Conservation (phyloP, 176 grass and related monocot species). For the Stipa capillata region DNA sequence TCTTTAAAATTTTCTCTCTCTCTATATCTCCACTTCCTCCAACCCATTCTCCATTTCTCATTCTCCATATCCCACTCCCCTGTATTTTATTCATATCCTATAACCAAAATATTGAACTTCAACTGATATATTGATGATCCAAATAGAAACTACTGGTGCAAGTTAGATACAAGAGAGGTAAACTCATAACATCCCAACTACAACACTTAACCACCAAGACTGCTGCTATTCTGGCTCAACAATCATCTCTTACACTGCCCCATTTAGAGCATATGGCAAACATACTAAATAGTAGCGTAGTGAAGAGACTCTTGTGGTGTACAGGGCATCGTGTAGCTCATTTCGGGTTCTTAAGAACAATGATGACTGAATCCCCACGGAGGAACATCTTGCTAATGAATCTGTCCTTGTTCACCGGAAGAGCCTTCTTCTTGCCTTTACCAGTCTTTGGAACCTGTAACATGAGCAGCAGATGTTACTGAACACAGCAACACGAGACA, state of each 20-base stretch:
- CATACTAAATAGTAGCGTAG: background rate
- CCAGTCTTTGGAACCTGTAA: slow-evolving; percentile 67
- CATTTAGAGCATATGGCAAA: background rate
- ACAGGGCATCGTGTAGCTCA: slow-evolving; percentile 10
- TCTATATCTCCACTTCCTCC: no score
- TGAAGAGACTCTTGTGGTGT: background rate
- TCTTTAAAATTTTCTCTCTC: no score
- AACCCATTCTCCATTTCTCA: no score
- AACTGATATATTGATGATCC: background rate
- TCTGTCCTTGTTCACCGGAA: slow-evolving; percentile 82
- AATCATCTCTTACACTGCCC: background rate
- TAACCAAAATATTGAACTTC: background rate
- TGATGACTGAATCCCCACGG: slow-evolving; percentile 84
- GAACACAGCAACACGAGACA: background rate
- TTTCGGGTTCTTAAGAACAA: slow-evolving; percentile 70
- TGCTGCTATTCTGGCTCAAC: background rate
- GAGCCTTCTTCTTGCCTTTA: slow-evolving; percentile 93
- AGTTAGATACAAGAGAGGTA: no score
- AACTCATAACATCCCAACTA: background rate
- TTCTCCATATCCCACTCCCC: no score
- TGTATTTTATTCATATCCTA: no score
- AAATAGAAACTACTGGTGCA: background rate
- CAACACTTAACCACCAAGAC: slow-evolving; percentile 7
- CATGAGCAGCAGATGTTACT: background rate
- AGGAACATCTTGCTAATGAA: no score